Percentiles rank a stretch among this genome's conserved stretches.
Conservation (phyloP, 2,329 filamentous ascomycete species). For the Colletotrichum acutatum region DNA sequence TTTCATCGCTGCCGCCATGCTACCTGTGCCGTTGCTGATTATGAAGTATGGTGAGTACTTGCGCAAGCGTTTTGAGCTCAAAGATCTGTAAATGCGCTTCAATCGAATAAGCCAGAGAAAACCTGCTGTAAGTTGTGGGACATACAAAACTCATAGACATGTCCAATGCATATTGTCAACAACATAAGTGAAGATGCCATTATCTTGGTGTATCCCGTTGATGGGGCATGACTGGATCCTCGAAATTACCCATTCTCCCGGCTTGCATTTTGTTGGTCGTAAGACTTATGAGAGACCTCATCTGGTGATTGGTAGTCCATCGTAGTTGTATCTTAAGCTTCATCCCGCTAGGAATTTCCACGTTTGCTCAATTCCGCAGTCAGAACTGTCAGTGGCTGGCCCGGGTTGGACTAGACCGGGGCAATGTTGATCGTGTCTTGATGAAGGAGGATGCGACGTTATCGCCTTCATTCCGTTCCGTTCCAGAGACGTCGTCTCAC, state of each 20-base stretch:
- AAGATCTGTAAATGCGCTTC: neutral
- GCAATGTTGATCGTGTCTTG: neutral
- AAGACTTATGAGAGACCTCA: neutral
- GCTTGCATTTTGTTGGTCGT: neutral
- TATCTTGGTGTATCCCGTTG: neutral
- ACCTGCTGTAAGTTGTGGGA: too few relatives aligned
- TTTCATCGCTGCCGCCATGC: constrained; percentile 57
- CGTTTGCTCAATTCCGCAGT: neutral
- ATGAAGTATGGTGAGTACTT: constrained; percentile 58
- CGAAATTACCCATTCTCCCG: neutral
- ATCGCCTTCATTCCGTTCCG: neutral
- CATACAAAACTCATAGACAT: neutral
- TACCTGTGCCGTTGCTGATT: constrained; percentile 58
- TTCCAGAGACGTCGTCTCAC: neutral
- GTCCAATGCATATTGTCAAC: neutral
- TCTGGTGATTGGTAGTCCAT: neutral
- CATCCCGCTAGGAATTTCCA: neutral
- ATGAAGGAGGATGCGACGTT: neutral
- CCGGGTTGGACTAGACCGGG: neutral
- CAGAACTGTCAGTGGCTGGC: neutral
- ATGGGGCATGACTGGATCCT: neutral
- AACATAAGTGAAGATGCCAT: neutral
- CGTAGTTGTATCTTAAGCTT: neutral
- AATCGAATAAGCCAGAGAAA: neutral
- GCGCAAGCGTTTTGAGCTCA: constrained; percentile 12